Percentiles rank a stretch among this genome's conserved stretches.
Conservation (phyloP, 768 basidiomycete species). For the Tulasnella sp. region DNA sequence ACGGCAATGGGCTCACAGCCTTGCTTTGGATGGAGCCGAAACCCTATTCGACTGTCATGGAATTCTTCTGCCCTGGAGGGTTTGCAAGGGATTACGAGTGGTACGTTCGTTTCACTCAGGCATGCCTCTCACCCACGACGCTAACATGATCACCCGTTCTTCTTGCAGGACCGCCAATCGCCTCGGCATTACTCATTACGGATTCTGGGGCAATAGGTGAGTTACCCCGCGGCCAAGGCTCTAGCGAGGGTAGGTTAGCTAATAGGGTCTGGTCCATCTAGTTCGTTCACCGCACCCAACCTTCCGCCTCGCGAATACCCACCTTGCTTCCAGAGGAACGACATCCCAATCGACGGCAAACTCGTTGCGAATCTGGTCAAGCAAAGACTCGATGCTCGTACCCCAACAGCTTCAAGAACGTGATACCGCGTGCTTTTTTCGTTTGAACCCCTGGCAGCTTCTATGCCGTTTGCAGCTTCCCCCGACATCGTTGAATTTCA, state of each 20-base stretch:
- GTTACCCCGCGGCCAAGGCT: constrained; percentile 32
- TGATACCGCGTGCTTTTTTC: not conserved
- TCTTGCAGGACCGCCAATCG: constrained; percentile 55
- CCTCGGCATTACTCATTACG: constrained; percentile 69
- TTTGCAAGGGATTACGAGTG: constrained; percentile 87
- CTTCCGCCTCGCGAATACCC: constrained; percentile 35
- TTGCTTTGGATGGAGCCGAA: constrained; percentile 77
- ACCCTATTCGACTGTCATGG: constrained; percentile 73
- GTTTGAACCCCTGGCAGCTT: not conserved
- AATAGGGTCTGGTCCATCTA: not conserved
- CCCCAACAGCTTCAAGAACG: not conserved
- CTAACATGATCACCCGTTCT: not conserved
- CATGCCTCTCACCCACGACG: constrained; percentile 35
- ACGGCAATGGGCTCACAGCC: constrained; percentile 79
- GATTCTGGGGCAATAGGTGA: constrained; percentile 68
- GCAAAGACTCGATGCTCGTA: constrained; percentile 36
- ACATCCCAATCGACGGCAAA: constrained; percentile 36
- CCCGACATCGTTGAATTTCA: not conserved
- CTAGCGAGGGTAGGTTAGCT: constrained; percentile 37
- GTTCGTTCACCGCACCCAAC: not conserved
- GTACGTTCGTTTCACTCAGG: constrained; percentile 29
- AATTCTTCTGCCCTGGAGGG: constrained; percentile 75
- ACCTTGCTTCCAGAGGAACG: constrained; percentile 44
- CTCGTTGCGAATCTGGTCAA: constrained; percentile 45
- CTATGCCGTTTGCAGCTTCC: not conserved